These are phyloP conservation scores for Porodaedalea pini DNA, from an alignment of 1,284 basidiomycete genomes.

Conservation along the genomic window DNA sequence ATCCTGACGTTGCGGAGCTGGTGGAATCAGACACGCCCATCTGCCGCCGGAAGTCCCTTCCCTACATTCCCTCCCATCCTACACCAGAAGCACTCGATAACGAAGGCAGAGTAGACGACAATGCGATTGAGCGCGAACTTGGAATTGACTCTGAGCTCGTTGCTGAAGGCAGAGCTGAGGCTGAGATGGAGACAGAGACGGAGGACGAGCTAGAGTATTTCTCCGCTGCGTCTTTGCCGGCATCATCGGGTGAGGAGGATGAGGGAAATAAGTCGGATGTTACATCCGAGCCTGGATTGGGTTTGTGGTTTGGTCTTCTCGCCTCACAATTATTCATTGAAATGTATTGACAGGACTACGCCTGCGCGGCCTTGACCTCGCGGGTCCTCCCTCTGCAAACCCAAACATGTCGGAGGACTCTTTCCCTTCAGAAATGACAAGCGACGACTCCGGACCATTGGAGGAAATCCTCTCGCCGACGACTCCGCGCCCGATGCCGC, in stretches of 20 bases:
- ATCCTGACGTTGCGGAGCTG: neutral
- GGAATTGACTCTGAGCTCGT: neutral
- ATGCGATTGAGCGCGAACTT: neutral
- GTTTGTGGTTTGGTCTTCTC: neutral
- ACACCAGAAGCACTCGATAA: neutral
- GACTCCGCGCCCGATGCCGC: neutral
- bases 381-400: neutral
- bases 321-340: neutral
- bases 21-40: neutral
- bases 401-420: neutral
- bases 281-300: neutral
- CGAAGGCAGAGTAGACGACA: neutral
- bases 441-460: too few relatives aligned
- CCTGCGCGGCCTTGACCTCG: neutral
- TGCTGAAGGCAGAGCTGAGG: neutral
- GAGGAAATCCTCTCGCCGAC: neutral
- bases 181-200: neutral
- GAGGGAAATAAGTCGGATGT: neutral
- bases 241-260: neutral
- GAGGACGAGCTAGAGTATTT: conserved; percentile 7
- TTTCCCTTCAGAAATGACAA: neutral
- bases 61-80: neutral
- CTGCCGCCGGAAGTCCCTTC: neutral
- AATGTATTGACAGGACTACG: neutral
- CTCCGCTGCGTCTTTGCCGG: neutral